Conservation (phyloP, 2,329 filamentous ascomycete species). For the Purpureocillium lavendulum region DNA sequence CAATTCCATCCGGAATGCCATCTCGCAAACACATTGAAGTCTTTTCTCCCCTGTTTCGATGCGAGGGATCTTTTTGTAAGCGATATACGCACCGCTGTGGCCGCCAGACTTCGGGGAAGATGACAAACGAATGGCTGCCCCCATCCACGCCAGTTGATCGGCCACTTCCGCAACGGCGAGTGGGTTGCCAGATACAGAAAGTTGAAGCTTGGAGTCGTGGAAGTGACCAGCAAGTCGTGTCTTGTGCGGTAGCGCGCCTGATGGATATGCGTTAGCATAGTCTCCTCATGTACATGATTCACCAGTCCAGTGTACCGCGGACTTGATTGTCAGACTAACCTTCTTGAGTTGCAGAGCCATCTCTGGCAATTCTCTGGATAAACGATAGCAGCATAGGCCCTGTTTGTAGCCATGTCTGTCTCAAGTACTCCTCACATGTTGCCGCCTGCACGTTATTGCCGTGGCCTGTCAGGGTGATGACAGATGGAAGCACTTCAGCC, state of each 20-base stretch:
- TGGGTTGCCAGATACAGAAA: background rate
- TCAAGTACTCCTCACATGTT: background rate
- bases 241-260: background rate
- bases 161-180: background rate
- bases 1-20: background rate
- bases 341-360: too few species aligned
- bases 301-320: too few species aligned
- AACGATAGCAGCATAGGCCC: background rate
- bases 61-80: too few species aligned
- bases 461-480: background rate
- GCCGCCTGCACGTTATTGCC: conserved; percentile 1
- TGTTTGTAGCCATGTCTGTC: background rate
- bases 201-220: background rate
- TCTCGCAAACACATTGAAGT: background rate
- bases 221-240: background rate
- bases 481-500: background rate
- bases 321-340: too few species aligned
- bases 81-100: too few species aligned
- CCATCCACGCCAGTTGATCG: background rate
- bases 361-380: background rate
- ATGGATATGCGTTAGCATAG: too few species aligned
- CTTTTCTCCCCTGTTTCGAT: too few species aligned
- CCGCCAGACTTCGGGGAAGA: too few species aligned
- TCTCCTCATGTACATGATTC: too few species aligned
- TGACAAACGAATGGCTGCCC: background rate